Evolutionary conservation across 257 asterid species (phyloP).

Genomic region (Rubia yunnanensis): DNA sequence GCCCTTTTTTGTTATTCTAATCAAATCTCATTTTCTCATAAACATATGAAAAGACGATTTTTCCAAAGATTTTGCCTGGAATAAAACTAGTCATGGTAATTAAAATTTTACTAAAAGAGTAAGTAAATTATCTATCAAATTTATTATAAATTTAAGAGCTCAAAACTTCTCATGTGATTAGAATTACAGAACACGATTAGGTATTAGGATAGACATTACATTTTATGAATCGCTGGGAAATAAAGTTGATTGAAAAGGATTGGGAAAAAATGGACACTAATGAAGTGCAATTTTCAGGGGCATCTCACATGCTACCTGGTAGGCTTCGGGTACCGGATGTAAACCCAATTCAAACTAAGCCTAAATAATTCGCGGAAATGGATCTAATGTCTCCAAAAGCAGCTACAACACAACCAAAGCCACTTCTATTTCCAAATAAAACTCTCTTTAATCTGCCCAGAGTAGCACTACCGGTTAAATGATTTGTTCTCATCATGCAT

Average conservation of each 20-base stretch:
- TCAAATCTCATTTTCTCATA: too few species aligned
- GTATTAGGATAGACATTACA: background rate
- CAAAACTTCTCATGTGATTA: background rate
- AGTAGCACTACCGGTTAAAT: background rate
- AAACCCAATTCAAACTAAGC: conserved; percentile 5
- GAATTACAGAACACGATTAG: background rate
- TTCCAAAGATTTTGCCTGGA: too few species aligned
- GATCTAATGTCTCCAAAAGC: conserved; percentile 31
- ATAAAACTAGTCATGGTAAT: too few species aligned
- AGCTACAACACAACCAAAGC: conserved; percentile 27
- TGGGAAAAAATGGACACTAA: background rate
- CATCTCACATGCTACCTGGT: conserved; percentile 27
- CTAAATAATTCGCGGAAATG: conserved; percentile 13
- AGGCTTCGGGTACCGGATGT: conserved; percentile 8
- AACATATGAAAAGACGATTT: too few species aligned
- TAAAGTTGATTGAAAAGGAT: background rate
- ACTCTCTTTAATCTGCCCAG: background rate
- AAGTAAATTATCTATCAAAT: too few species aligned
- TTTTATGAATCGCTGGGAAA: background rate
- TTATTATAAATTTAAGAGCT: background rate
- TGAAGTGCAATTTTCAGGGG: conserved; percentile 7
- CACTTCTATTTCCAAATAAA: conserved; percentile 20
- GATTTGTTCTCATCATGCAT: background rate
- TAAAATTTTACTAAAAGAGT: too few species aligned
- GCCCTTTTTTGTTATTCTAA: too few species aligned